Evolutionary conservation across 495 filamentous ascomycete genomes (phyloP).

Genomic region (Geopyxis carbonaria): DNA sequence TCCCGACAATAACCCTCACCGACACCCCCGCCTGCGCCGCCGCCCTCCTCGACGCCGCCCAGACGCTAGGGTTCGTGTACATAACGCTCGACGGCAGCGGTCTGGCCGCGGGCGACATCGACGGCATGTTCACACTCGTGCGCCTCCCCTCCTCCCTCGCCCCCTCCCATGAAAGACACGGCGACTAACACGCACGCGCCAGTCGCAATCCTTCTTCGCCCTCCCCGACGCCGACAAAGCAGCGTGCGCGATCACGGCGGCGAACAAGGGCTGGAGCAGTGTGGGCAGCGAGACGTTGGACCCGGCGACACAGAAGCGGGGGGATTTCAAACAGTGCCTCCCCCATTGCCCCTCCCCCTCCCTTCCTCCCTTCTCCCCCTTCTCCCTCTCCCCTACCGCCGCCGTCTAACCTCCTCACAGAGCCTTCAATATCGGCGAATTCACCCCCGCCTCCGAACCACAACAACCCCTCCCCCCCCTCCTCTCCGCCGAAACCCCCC

Average conservation of each 20-base stretch:
- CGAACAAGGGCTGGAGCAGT: slow-evolving; percentile 76
- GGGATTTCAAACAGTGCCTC: slow-evolving; percentile 79
- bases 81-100: slow-evolving; percentile 53
- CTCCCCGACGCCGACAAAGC: slow-evolving; percentile 56
- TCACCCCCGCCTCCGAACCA: slow-evolving; percentile 43
- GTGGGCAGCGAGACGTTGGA: slow-evolving; percentile 84
- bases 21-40: slow-evolving; percentile 41
- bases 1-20: slow-evolving; percentile 70
- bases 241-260: slow-evolving; percentile 50
- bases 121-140: slow-evolving; percentile 63
- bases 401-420: slow-evolving; percentile 29
- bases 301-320: slow-evolving; percentile 68
- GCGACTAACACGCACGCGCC: slow-evolving; percentile 6
- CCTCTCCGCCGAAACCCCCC: slow-evolving; percentile 41
- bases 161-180: slow-evolving; percentile 1
- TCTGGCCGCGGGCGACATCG: slow-evolving; percentile 49
- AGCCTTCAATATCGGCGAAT: slow-evolving; percentile 84
- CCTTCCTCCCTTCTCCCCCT: slow-evolving; percentile 3
- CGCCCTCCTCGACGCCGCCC: slow-evolving; percentile 60
- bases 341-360: neutral
- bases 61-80: slow-evolving; percentile 75
- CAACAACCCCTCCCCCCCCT: slow-evolving; percentile 61
- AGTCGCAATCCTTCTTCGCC: slow-evolving; percentile 67
- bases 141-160: slow-evolving; percentile 5
- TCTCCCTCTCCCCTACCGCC: slow-evolving; percentile 1